A percentile compares a stretch with the other conserved stretches of the same genome.
phyloP scores from a whole-genome alignment of 2,329 filamentous ascomycete genomes.

The Cadophora malorum region DNA sequence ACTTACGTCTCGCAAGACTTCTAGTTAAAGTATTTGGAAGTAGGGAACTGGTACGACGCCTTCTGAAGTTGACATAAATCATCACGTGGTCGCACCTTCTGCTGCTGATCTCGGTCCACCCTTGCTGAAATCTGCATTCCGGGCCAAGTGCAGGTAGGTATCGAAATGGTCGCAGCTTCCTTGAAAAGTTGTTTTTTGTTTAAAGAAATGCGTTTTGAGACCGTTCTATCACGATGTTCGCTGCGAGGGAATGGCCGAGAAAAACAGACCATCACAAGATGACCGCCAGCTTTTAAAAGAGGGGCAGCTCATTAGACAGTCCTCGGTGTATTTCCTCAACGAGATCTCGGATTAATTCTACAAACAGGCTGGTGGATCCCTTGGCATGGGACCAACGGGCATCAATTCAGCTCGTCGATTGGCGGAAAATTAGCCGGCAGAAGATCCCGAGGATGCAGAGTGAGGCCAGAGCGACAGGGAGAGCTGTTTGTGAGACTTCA shows the following conservation, averaged over 20 bases:
- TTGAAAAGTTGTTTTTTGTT: too few species aligned
- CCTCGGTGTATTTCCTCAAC: constrained; percentile 6
- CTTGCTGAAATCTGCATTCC: background rate
- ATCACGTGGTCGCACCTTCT: constrained; percentile 8
- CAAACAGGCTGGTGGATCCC: background rate
- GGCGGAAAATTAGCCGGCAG: constrained; percentile 23
- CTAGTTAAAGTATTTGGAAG: background rate
- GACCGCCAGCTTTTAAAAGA: background rate
- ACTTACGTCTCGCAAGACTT: background rate
- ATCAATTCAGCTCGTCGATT: background rate
- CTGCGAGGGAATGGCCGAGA: background rate
- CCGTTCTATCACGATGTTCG: too few species aligned
- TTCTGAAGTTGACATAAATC: background rate
- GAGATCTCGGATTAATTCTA: background rate
- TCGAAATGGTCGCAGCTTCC: background rate
- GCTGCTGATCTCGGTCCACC: background rate
- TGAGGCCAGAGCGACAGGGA: constrained; percentile 5
- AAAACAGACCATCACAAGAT: background rate
- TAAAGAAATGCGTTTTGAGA: too few species aligned
- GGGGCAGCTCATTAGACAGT: background rate
- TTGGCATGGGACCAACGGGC: constrained; percentile 4
- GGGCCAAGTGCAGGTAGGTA: background rate
- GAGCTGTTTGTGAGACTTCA: constrained; percentile 13
- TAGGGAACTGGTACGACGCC: background rate
- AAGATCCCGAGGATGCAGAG: constrained; percentile 6